Conservation (phyloP, 768 basidiomycete species). For the Candolleomyces aberdarensis region DNA sequence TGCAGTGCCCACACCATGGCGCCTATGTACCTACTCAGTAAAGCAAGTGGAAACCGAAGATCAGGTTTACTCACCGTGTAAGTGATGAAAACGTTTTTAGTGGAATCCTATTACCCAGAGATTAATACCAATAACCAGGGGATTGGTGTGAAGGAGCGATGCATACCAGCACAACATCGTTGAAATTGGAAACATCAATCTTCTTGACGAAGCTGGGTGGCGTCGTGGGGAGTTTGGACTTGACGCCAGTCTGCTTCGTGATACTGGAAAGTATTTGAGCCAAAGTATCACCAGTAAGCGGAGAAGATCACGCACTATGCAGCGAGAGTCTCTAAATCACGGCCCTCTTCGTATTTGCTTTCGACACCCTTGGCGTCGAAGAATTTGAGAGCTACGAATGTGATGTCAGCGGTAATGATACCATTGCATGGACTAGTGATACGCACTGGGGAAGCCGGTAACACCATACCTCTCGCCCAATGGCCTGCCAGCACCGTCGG, state of each 20-base stretch:
- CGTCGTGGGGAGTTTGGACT: constrained; percentile 76
- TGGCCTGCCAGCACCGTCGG: constrained; percentile 80
- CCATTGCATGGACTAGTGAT: not conserved
- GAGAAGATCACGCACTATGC: constrained; percentile 49
- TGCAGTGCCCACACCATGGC: constrained; percentile 95
- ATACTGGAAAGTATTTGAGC: constrained; percentile 45
- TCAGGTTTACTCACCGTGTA: constrained; percentile 56
- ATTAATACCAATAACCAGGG: not conserved
- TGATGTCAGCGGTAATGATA: constrained; percentile 11
- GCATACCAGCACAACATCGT: constrained; percentile 66
- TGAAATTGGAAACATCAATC: constrained; percentile 68
- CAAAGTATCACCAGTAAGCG: not conserved
- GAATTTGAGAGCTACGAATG: constrained; percentile 79
- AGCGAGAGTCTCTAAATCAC: constrained; percentile 76
- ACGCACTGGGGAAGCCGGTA: constrained; percentile 83
- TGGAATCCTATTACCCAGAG: constrained; percentile 43
- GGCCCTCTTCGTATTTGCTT: constrained; percentile 70
- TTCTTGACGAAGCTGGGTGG: constrained; percentile 73
- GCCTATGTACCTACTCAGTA: constrained; percentile 36
- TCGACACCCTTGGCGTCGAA: constrained; percentile 68
- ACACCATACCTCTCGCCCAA: constrained; percentile 79
- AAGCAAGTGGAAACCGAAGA: constrained; percentile 1
- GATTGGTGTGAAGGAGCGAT: not conserved
- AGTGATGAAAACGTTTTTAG: constrained; percentile 82
- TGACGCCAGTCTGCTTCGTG: constrained; percentile 69